Percentiles rank a stretch among this genome's conserved stretches.
These are phyloP conservation scores for Sisymbrium irio DNA, from an alignment of 345 rosid genomes.

Conservation along the genomic window DNA sequence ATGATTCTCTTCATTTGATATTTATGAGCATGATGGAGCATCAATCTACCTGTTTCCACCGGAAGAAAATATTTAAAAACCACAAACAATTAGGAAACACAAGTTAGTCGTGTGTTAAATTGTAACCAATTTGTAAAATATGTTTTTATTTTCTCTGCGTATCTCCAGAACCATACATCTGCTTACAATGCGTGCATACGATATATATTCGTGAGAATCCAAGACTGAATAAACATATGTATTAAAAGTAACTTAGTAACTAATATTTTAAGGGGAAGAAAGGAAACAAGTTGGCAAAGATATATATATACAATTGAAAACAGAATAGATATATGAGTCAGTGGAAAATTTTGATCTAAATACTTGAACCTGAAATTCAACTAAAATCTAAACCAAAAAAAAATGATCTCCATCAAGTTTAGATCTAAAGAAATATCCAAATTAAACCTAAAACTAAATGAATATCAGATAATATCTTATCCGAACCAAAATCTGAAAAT, in stretches of 20 bases:
- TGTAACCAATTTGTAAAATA: background rate
- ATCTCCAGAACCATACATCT: constrained; percentile 16
- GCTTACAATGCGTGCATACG: constrained; percentile 19
- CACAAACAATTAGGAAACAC: background rate
- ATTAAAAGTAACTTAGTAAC: constrained; percentile 1
- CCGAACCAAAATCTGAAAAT: no score
- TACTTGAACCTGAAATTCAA: no score
- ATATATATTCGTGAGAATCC: constrained; percentile 28
- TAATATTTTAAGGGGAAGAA: background rate
- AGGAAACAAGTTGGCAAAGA: constrained; percentile 9
- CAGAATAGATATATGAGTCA: no score
- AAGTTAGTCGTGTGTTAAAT: constrained; percentile 12
- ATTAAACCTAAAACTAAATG: no score
- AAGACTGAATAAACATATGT: constrained; percentile 16
- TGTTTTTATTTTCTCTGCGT: background rate
- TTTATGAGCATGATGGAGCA: constrained; percentile 7
- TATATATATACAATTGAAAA: no score
- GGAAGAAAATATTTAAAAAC: background rate
- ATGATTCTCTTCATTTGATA: background rate
- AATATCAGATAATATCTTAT: no score
- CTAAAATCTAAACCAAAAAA: no score
- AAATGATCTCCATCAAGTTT: no score
- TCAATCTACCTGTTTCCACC: background rate
- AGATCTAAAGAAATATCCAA: no score
- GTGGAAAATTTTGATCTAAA: no score